phyloP scores from a whole-genome alignment of 805 yeast genomes.

The Zygosaccharomyces bailii region DNA sequence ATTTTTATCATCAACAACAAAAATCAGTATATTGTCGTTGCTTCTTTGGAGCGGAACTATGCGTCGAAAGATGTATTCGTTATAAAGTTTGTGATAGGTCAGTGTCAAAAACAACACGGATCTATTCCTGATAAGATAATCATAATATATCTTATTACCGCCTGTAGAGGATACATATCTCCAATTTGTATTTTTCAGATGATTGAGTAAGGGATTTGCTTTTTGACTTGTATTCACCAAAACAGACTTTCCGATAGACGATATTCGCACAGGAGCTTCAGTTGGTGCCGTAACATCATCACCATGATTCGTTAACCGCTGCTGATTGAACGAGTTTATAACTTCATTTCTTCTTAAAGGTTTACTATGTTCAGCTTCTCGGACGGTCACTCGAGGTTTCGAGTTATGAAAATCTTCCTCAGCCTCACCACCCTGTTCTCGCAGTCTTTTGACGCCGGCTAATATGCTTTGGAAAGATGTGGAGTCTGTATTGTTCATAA shows the following conservation, averaged over 20 bases:
- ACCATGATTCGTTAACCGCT: conserved; percentile 14
- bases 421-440: conserved; percentile 41
- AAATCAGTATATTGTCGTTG: conserved; percentile 51
- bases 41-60: conserved; percentile 42
- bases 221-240: conserved; percentile 63
- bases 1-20: conserved; percentile 64
- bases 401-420: conserved; percentile 4
- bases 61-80: conserved; percentile 66
- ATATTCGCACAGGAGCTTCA: conserved; percentile 10
- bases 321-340: conserved; percentile 23
- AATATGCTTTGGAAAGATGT: conserved; percentile 68
- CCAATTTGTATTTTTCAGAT: conserved; percentile 54
- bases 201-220: conserved; percentile 65
- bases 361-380: conserved; percentile 7
- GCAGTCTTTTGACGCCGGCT: conserved; percentile 62
- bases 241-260: conserved; percentile 35
- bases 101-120: conserved; percentile 60
- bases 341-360: conserved; percentile 9
- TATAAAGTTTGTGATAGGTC: conserved; percentile 71
- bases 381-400: conserved; percentile 4
- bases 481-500: conserved; percentile 43
- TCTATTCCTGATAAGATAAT: conserved; percentile 59
- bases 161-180: conserved; percentile 39
- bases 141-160: conserved; percentile 48
- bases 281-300: conserved; percentile 10